These are phyloP conservation scores for Apophysomyces elegans DNA, from an alignment of 371 early-diverging fungal genomes.

Conservation along the genomic window DNA sequence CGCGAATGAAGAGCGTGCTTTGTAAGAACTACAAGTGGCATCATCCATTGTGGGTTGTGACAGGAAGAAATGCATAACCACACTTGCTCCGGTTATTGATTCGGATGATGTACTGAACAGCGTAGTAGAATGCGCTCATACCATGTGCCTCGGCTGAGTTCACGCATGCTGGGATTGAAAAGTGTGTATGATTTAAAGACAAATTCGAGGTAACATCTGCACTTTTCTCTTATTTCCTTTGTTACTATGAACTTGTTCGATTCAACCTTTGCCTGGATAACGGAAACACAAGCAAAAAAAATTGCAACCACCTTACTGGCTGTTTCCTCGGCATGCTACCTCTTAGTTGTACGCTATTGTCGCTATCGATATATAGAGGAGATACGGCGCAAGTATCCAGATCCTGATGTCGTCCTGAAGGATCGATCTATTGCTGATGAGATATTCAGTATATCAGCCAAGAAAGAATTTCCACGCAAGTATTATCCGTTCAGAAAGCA, in stretches of 20 bases:
- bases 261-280: neutral
- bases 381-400: slow-evolving; percentile 47
- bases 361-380: slow-evolving; percentile 38
- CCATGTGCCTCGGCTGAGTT: too few relatives aligned
- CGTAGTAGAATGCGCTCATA: too few relatives aligned
- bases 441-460: slow-evolving; percentile 31
- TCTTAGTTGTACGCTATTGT: slow-evolving; percentile 39
- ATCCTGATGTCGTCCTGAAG: slow-evolving; percentile 45
- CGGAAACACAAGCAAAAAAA: neutral
- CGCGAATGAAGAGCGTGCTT: too few relatives aligned
- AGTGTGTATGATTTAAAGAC: too few relatives aligned
- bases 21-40: too few relatives aligned
- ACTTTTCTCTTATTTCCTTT: neutral
- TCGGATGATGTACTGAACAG: too few relatives aligned
- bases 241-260: neutral
- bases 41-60: too few relatives aligned
- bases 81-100: too few relatives aligned
- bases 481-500: neutral
- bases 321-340: slow-evolving; percentile 24
- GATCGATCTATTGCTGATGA: slow-evolving; percentile 46
- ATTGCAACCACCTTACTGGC: neutral
- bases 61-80: too few relatives aligned
- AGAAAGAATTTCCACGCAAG: slow-evolving; percentile 52
- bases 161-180: too few relatives aligned
- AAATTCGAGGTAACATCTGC: too few relatives aligned